A percentile compares a stretch with the other conserved stretches of the same genome.
Evolutionary conservation across 768 basidiomycete species (phyloP).

Genomic region (Paxillus involutus): DNA sequence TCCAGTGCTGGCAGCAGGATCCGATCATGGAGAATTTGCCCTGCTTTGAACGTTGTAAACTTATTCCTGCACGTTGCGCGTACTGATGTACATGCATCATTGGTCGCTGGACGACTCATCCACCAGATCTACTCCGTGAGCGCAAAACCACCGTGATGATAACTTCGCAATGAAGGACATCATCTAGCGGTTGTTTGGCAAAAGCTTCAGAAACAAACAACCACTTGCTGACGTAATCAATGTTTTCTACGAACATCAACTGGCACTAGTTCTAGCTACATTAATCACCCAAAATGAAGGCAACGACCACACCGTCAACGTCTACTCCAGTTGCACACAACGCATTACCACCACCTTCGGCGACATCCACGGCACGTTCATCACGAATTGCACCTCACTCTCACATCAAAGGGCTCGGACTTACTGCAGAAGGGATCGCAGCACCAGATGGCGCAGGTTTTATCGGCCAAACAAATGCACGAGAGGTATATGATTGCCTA

Average conservation of each 20-base stretch:
- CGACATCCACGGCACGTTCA: constrained; percentile 59
- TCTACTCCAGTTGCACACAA: constrained; percentile 67
- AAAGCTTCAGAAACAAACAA: no score
- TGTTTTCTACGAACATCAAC: not conserved
- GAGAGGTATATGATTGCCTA: constrained; percentile 62
- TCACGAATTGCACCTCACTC: constrained; percentile 90
- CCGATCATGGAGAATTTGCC: no score
- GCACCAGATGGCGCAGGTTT: constrained; percentile 77
- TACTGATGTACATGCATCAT: no score
- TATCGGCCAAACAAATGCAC: constrained; percentile 84
- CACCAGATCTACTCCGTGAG: no score
- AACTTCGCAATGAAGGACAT: no score
- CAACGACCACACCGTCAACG: constrained; percentile 44
- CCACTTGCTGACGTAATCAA: not conserved
- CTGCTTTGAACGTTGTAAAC: no score
- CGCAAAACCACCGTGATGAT: no score
- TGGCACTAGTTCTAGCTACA: not conserved
- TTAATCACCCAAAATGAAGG: constrained; percentile 28
- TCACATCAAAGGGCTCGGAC: constrained; percentile 94
- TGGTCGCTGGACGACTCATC: no score
- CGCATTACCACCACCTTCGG: constrained; percentile 68
- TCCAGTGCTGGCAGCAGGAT: no score
- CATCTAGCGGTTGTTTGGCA: no score
- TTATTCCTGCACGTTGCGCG: no score
- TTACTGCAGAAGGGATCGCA: constrained; percentile 82